Evolutionary conservation across 495 filamentous ascomycete genomes (phyloP), one percentile per base, ranked within the genome.

Genomic region (Podospora conica): DNA sequence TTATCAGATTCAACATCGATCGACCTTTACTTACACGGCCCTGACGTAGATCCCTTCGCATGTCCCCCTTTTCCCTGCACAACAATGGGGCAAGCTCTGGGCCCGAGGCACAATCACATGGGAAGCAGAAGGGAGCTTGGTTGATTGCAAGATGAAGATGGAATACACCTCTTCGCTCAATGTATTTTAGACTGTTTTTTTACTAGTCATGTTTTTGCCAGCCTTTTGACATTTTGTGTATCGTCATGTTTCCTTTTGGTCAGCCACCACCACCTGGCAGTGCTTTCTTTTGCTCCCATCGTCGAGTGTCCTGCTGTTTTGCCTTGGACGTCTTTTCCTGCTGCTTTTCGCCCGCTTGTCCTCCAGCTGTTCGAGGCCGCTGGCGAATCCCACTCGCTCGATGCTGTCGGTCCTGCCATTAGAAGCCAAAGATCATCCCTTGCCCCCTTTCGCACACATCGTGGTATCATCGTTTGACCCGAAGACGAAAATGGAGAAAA

Each of bases 381-480:
- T 48, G 40, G 40, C 40, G 40, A 48, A 48, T 48, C 18, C 40
- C 40, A 48, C 40, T 48, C 40, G 40, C 40, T 48, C 40, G 40
- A 48, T n/a, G 40, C 40, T 48, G 40, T 48, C 15, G 15, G 40
- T 18, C 40, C 40, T 48, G 40, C 40, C 40, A 48, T 48, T 48
- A 48, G 15, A 15, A 48, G 40, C 40, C 40, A 48, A 48, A 48
- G 6, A 15, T 15, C 15, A 40, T 18, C 18, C 40, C 6, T n/a
- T 25, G 24, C 55, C 57, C 18, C 62, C 31, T 28, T 27, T 64
- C 55, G 20, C 53, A 33, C 53, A 66, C 55, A 65, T 69, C 69
- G 63, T 74, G 70, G 70, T 73, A 74, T 74, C 72, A 72, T 71
- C 66, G 63, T 59, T 67, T 59, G 70, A 48, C 40, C 40, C 40